Base-by-base conservation (phyloP, 495 filamentous ascomycete species). In the Aspergillus asperescens region DNA sequence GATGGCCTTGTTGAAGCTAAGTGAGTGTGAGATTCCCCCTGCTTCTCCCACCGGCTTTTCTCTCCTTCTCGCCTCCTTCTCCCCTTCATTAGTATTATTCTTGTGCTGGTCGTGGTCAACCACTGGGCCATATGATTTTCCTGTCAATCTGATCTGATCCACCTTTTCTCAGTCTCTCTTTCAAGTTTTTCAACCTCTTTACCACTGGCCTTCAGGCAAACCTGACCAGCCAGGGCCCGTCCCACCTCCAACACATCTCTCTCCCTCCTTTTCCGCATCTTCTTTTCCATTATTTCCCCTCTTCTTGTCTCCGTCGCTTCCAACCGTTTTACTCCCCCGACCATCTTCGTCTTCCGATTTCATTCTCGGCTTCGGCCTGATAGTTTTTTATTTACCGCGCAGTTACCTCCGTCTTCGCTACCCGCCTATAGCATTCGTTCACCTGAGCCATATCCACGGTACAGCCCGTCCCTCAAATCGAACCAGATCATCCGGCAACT, bases 361-460 rank as follows among this genome's bases (percentile, higher is more conserved):
- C 18, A 42, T 15, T 31, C 13, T 40, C 23, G n/a, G 6, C 34
- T 47, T 25, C 41, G 18, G n/a, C 18, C 31, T 34, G 9, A 35
- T 44, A 19, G n/a, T 27, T 15, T 25, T 44, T 15, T 35, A 20
- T 28, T 38, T 3, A 15, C 18, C 16, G 18, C n/a, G 25, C 31
- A n/a, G 29, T 43, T 27, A 13, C 23, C 13, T 19, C 27, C 12
- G 12, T 39, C 48, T 15, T n/a, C 31, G 25, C 46, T 34, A 18
- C 47, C 55, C 9, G 23, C 43, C 43, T 37, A 22, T 37, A 35
- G 23, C 34, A 34, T 49, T 54, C 25, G 24, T 35, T 56, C 35
- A 12, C 32, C 56, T 6, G 16, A 55, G 44, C 44, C 52, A 53
- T 43, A 56, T 56, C 56, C 59, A 56, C 55, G 53, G 59, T 58